A percentile compares a stretch with the other conserved stretches of the same genome.
Evolutionary conservation across 805 yeast species (phyloP).

Genomic region (Candida chauliodis): DNA sequence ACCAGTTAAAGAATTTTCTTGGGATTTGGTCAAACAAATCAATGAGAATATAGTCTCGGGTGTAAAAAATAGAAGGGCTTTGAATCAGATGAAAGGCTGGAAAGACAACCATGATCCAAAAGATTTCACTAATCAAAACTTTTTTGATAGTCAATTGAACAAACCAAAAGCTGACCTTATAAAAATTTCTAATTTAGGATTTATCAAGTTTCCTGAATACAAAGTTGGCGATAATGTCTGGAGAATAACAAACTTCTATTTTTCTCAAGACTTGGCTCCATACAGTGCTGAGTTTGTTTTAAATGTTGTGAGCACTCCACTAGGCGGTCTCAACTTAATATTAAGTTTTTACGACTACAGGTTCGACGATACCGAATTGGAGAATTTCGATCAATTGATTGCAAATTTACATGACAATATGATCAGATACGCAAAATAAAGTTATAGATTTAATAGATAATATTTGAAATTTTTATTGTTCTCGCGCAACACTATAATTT

Average conservation of each 20-base stretch:
- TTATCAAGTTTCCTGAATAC: slow-evolving; percentile 19
- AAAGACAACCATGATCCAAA: slow-evolving; percentile 13
- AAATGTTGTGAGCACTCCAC: slow-evolving; percentile 24
- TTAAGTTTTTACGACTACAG: slow-evolving; percentile 26
- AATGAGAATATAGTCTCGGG: slow-evolving; percentile 16
- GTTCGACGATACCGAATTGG: slow-evolving; percentile 21
- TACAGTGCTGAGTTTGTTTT: slow-evolving; percentile 33
- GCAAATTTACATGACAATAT: slow-evolving; percentile 17
- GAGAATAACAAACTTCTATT: slow-evolving; percentile 29
- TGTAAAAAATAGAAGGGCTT: slow-evolving; percentile 19
- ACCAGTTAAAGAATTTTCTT: slow-evolving; percentile 27
- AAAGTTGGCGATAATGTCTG: slow-evolving; percentile 12
- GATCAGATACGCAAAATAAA: slow-evolving; percentile 9
- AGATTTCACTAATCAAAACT: slow-evolving; percentile 15
- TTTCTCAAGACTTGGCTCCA: slow-evolving; percentile 36
- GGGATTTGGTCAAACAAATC: slow-evolving; percentile 28
- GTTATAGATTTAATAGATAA: slow-evolving; percentile 2
- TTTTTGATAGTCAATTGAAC: slow-evolving; percentile 22
- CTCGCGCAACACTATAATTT: no score
- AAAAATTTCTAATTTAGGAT: slow-evolving; percentile 37
- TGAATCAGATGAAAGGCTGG: slow-evolving; percentile 20
- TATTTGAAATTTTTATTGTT: slow-evolving; percentile 1
- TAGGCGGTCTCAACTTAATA: slow-evolving; percentile 34
- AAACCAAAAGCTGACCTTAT: slow-evolving; percentile 26
- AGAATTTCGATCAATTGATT: slow-evolving; percentile 22